phyloP scores from a whole-genome alignment of 345 rosid species.

The Pseudoturritis turrita region DNA sequence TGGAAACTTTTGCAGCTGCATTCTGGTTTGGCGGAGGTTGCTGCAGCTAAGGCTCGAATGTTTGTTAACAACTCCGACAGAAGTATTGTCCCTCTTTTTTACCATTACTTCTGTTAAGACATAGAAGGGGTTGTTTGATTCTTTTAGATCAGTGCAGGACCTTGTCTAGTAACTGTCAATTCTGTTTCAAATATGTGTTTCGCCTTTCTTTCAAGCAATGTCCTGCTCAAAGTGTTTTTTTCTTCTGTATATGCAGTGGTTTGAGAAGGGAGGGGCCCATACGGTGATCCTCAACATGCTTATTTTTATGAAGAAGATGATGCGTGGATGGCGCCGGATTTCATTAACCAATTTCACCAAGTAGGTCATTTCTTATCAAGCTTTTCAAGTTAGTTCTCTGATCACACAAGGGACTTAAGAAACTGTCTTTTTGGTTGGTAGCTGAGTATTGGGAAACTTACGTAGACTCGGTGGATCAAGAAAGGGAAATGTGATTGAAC shows the following conservation, averaged over 20 bases:
- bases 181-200: neutral
- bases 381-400: conserved; percentile 15
- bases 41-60: conserved; percentile 97
- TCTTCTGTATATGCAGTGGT: conserved; percentile 55
- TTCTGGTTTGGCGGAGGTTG: conserved; percentile 91
- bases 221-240: neutral
- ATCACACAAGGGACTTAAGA: conserved; percentile 5
- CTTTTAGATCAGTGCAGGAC: neutral
- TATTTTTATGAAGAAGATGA: conserved; percentile 91
- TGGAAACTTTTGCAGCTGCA: conserved; percentile 59
- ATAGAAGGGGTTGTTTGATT: neutral
- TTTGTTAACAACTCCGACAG: conserved; percentile 91
- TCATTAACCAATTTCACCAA: conserved; percentile 83
- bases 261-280: conserved; percentile 91
- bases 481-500: conserved; percentile 92
- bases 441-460: conserved; percentile 94
- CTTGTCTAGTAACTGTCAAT: neutral
- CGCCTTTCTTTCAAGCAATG: neutral
- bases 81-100: conserved; percentile 47
- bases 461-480: conserved; percentile 78
- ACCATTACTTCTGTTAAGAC: neutral
- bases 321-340: conserved; percentile 98
- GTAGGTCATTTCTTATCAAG: conserved; percentile 34
- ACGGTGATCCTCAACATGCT: conserved; percentile 87
- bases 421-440: conserved; percentile 43